phyloP scores from a whole-genome alignment of 2,329 filamentous ascomycete species.

The Cadophora sp. region DNA sequence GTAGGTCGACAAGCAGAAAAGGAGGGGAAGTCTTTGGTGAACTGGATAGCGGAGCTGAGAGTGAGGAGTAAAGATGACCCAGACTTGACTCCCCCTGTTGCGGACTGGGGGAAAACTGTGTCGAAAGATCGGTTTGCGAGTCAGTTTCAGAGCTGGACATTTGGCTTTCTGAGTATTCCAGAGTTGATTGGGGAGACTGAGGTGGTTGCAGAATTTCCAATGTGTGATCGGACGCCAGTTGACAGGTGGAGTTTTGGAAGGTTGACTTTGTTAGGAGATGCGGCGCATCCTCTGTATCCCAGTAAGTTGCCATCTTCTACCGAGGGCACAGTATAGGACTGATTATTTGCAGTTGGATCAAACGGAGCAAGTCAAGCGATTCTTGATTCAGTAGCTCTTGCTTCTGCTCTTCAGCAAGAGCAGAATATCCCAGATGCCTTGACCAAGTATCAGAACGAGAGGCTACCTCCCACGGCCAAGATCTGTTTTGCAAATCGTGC shows the following conservation, averaged over 20 bases:
- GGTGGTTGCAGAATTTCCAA: constrained; percentile 54
- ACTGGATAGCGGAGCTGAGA: constrained; percentile 55
- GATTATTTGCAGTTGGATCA: constrained; percentile 43
- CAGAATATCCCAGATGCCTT: constrained; percentile 46
- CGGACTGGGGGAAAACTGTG: constrained; percentile 53
- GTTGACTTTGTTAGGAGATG: constrained; percentile 51
- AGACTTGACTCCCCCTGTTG: constrained; percentile 52
- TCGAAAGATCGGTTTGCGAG: constrained; percentile 50
- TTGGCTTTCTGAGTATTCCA: constrained; percentile 51
- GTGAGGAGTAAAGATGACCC: constrained; percentile 51
- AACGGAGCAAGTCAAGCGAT: constrained; percentile 55
- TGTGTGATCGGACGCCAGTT: constrained; percentile 53
- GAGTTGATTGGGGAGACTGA: constrained; percentile 52
- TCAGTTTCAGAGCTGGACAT: constrained; percentile 51
- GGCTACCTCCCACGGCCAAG: constrained; percentile 52
- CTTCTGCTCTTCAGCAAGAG: constrained; percentile 44
- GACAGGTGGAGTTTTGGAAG: constrained; percentile 49
- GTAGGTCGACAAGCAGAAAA: constrained; percentile 49
- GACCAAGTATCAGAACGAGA: constrained; percentile 48
- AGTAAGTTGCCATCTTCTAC: constrained; percentile 29
- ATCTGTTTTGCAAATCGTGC: constrained; percentile 55
- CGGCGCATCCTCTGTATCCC: constrained; percentile 51
- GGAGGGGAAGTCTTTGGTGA: constrained; percentile 50
- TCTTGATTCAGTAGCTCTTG: constrained; percentile 51
- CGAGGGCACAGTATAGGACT: background rate